Conservation (phyloP, 169 alveolate genomes). For the Cryptosporidium felis region DNA sequence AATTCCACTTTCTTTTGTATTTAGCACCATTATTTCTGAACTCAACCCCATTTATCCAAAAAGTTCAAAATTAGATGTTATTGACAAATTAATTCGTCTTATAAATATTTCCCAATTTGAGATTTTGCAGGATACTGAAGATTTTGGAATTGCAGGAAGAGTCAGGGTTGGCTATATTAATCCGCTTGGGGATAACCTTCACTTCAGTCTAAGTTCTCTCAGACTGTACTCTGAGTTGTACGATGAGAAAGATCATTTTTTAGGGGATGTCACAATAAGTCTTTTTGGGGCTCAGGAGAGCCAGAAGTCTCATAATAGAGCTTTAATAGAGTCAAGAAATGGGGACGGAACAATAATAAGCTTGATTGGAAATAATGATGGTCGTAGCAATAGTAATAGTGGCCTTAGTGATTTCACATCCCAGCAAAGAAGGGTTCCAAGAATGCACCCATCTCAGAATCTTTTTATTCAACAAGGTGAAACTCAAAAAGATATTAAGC, state of each 20-base stretch:
- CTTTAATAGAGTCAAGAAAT: not conserved
- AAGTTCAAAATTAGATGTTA: not conserved
- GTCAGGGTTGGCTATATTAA: constrained; percentile 23
- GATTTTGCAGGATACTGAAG: constrained; percentile 4
- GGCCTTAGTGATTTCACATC: not conserved
- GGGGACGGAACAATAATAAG: not conserved
- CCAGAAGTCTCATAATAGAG: not conserved
- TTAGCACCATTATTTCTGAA: not conserved
- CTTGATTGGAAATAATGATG: not conserved
- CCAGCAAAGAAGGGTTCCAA: not conserved
- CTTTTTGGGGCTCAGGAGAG: not conserved
- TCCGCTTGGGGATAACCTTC: constrained; percentile 43
- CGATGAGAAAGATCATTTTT: constrained; percentile 24
- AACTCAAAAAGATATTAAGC: not conserved
- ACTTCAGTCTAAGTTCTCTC: not conserved
- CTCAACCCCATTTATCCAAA: not conserved
- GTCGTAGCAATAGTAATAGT: too few species aligned
- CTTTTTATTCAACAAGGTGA: not conserved
- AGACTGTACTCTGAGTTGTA: not conserved
- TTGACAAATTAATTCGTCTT: not conserved
- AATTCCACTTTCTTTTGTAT: not conserved
- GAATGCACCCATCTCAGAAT: not conserved
- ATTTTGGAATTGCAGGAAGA: not conserved
- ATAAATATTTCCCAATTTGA: constrained; percentile 5
- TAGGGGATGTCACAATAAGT: constrained; percentile 1